Conservation (phyloP, 1,284 basidiomycete species). For the Phellinidium pouzarii region DNA sequence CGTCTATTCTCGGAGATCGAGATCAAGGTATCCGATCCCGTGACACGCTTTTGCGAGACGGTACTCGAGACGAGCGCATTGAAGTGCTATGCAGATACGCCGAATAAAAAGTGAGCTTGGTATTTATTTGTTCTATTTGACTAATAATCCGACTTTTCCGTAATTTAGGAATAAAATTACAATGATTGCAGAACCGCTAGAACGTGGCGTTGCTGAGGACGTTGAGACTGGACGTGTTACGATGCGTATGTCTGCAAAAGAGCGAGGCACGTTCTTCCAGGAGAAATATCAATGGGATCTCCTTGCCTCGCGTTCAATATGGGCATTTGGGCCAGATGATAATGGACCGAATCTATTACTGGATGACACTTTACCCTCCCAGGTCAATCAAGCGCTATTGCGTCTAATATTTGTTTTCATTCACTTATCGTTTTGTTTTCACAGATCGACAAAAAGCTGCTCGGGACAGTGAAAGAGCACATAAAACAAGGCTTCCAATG, state of each 20-base stretch:
- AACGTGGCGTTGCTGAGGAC: conserved; percentile 90
- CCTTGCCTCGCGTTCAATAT: conserved; percentile 94
- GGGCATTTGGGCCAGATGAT: conserved; percentile 99
- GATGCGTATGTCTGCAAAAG: conserved; percentile 90
- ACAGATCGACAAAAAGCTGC: conserved; percentile 87
- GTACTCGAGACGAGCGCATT: conserved; percentile 96
- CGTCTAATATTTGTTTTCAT: neutral
- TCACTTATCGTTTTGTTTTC: conserved; percentile 5
- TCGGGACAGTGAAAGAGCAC: conserved; percentile 87
- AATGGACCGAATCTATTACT: conserved; percentile 89
- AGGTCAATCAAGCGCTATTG: conserved; percentile 42
- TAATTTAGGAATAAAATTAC: conserved; percentile 83
- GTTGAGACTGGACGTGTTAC: conserved; percentile 87
- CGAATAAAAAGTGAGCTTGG: conserved; percentile 86
- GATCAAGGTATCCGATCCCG: conserved; percentile 99
- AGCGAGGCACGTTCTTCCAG: conserved; percentile 90
- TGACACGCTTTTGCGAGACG: conserved; percentile 97
- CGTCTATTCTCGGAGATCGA: conserved; percentile 95
- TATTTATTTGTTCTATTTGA: conserved; percentile 7
- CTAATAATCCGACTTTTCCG: conserved; percentile 2
- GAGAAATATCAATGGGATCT: conserved; percentile 98
- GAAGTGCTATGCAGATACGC: conserved; percentile 98
- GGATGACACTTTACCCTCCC: conserved; percentile 93
- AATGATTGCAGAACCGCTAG: conserved; percentile 95
- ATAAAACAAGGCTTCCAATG: conserved; percentile 99